Evolutionary conservation across 1,284 basidiomycete genomes (phyloP), one percentile per base, ranked within the genome.

Genomic region (Apiotrichum domesticum): DNA sequence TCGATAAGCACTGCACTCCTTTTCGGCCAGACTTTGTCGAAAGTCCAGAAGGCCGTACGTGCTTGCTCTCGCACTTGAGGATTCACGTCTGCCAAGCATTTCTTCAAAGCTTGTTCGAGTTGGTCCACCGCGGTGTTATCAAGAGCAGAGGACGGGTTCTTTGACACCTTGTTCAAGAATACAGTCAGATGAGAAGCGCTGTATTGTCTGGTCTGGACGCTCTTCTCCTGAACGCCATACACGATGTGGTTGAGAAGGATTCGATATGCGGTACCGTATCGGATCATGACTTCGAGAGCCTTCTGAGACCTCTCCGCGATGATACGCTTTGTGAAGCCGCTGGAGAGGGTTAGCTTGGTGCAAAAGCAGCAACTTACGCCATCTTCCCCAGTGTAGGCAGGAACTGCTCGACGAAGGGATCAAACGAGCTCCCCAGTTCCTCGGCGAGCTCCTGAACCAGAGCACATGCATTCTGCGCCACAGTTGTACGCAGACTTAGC

Each of bases 271-370:
- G 88, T 86, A 1, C 86, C 84, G 64, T 87, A 78, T 8, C 79
- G 79, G 40, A 98, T 83, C 60, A 98, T 81, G 4, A 81, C 79
- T 1, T 82, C 80, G 1, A 89, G 82, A 0, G 84, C 82, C 6
- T 82, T 79, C 71, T 98, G 96, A 0, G 93, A 90, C 55, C 87
- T 86, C 56, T 90, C 86, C 10, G 89, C 91, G 37, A 87, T 84
- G 47, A 98, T 86, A 72, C 93, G 96, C 78, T 99, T 99, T n/a
- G 95, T 98, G 58, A 90, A 86, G 6, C 86, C 59, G 2, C 62
- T 63, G 52, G 10, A 9, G 35, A 6, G 33, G 32, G 14, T 32
- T 14, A 42, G n/a, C 32, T 4, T 7, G 13, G 5, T 10, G 35
- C 33, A 4, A 11, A 13, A 35, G 3, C 10, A 2, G 6, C 33